Evolutionary conservation across 2,329 filamentous ascomycete species (phyloP), one percentile per base, ranked within the genome.

Genomic region (Volutella citrinella): DNA sequence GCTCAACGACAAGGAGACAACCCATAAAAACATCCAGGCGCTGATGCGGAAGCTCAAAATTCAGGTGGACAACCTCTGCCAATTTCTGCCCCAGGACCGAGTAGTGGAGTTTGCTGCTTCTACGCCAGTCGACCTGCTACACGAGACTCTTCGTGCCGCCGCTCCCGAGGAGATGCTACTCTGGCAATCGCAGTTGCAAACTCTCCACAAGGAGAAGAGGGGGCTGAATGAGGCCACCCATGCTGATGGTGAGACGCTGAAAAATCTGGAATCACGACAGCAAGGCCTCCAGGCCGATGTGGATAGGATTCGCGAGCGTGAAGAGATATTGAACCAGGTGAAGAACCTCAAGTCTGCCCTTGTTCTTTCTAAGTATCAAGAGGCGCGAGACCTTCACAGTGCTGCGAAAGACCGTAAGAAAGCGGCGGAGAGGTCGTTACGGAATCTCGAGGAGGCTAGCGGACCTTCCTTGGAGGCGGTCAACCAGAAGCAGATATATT

Each of bases 41-140:
- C 66, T 95, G 30, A 84, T 83, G 41, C 76, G 70, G 39, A 73
- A 72, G 9, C 80, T 95, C 52, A 84, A 84, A 30, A 97, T 98
- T 32, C 93, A 98, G 61, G 87, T 97, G 45, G 93, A 98, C 67
- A 98, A 98, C 50, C 72, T 98, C 3, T 98, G 93, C 59, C 93
- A 98, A 58, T 98, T 98, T 52, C 68, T 98, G 27, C 93, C 93
- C 0, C 93, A 98, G 60, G 93, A 98, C 57, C 85, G 90, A 48
- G 93, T 98, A 3, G 87, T 89, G 16, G 90, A 96, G 55, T 98
- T 98, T 57, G 88, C 93, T 6, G 84, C 78, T 6, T 77, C 95
- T 48, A 85, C 80, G 8, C 84, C 91, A 0, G 70, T 95, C 10
- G 84, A 94, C 27, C 74, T 96, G 14, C 72, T 98, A 1, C 74